Evolutionary conservation across 192 early-diverging fungal species (phyloP).

Genomic region (Borealophlyctis nickersoniae): DNA sequence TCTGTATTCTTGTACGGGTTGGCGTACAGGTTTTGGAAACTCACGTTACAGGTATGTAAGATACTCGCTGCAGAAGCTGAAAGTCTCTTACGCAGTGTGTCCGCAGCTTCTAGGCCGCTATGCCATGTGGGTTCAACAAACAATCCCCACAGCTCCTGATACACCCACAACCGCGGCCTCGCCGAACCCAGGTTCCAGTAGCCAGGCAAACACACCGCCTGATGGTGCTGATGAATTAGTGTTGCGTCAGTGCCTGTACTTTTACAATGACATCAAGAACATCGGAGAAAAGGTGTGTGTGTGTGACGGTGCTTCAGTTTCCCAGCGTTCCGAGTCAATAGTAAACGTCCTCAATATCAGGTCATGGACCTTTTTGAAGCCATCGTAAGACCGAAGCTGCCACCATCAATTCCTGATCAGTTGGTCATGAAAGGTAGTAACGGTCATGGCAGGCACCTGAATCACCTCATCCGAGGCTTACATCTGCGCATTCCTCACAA

Average conservation of each 20-base stretch:
- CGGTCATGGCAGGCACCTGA: not conserved
- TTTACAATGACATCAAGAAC: constrained; percentile 27
- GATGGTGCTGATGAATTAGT: constrained; percentile 8
- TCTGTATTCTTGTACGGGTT: constrained; percentile 22
- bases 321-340: too few relatives aligned
- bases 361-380: constrained; percentile 14
- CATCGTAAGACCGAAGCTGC: constrained; percentile 12
- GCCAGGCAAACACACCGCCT: not conserved
- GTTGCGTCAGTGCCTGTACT: constrained; percentile 23
- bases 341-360: constrained; percentile 17
- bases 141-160: constrained; percentile 8
- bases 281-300: constrained; percentile 12
- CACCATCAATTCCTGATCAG: not conserved
- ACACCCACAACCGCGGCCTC: not conserved
- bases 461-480: constrained; percentile 2
- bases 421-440: constrained; percentile 11
- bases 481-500: constrained; percentile 6
- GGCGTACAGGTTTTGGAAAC: constrained; percentile 36
- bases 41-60: constrained; percentile 32
- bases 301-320: too few relatives aligned
- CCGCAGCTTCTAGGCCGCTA: constrained; percentile 22
- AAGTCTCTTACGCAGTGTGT: too few relatives aligned
- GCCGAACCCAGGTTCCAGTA: too few relatives aligned
- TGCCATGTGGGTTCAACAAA: constrained; percentile 14
- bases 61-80: not conserved